Evolutionary conservation across 306 rosid species (phyloP).

Genomic region (Fragaria iinumae): DNA sequence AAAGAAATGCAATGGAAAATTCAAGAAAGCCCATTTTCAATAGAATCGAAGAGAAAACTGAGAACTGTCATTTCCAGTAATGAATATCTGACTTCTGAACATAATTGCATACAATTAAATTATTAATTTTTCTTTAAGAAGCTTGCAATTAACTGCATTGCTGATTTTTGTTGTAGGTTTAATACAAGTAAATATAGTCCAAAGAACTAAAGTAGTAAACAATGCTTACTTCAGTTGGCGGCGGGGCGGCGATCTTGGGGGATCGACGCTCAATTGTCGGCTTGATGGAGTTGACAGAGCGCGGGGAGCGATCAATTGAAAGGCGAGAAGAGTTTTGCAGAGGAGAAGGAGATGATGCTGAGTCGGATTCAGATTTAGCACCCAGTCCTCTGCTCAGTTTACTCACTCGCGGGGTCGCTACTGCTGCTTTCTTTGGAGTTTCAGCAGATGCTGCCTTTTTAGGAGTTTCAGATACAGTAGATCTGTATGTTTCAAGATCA

Average conservation of each 20-base stretch:
- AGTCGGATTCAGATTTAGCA: slow-evolving; percentile 66
- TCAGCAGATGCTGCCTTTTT: slow-evolving; percentile 8
- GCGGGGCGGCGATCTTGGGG: slow-evolving; percentile 58
- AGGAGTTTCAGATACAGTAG: slow-evolving; percentile 42
- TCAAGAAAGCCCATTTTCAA: not conserved
- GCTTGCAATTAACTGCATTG: not conserved
- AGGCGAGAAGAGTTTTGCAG: slow-evolving; percentile 61
- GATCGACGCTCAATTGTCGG: slow-evolving; percentile 58
- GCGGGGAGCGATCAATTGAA: slow-evolving; percentile 80
- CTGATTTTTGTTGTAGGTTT: not conserved
- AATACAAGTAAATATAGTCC: not conserved
- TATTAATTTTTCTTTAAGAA: not conserved
- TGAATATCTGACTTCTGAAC: not conserved
- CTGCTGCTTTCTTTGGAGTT: slow-evolving; percentile 3
- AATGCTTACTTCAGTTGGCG: slow-evolving; percentile 63
- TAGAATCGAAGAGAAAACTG: not conserved
- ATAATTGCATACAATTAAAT: not conserved
- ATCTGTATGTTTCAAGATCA: slow-evolving; percentile 60
- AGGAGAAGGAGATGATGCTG: slow-evolving; percentile 55
- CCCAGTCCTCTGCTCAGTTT: slow-evolving; percentile 48
- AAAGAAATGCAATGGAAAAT: not conserved
- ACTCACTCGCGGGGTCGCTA: slow-evolving; percentile 73
- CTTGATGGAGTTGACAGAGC: slow-evolving; percentile 60
- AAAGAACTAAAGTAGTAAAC: not conserved
- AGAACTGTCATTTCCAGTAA: not conserved